phyloP scores from a whole-genome alignment of 1,284 basidiomycete genomes.

The Melanopsichium pennsylvanicum region DNA sequence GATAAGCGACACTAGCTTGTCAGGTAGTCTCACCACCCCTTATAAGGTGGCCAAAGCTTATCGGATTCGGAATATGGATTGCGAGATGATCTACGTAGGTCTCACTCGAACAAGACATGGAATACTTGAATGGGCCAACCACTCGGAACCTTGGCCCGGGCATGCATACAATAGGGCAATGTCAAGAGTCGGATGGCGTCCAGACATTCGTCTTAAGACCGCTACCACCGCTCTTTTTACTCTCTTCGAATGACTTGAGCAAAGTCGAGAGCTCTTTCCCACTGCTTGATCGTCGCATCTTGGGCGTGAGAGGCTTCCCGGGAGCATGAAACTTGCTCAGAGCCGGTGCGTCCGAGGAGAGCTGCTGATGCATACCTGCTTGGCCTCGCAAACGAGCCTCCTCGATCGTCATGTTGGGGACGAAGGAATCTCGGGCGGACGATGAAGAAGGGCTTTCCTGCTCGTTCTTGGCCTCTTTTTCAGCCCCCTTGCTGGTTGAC shows the following conservation, averaged over 20 bases:
- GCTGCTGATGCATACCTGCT: constrained; percentile 53
- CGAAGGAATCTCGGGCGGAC: constrained; percentile 7
- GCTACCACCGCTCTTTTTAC: constrained; percentile 29
- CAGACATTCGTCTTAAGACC: constrained; percentile 48
- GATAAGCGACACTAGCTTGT: too few species aligned
- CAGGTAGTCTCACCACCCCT: too few species aligned
- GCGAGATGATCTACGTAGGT: too few species aligned
- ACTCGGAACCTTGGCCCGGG: too few species aligned
- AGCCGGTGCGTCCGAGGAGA: constrained; percentile 44
- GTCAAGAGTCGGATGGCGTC: constrained; percentile 25
- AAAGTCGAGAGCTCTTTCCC: constrained; percentile 38
- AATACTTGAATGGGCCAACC: too few species aligned
- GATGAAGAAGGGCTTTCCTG: constrained; percentile 1
- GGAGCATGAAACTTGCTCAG: constrained; percentile 54
- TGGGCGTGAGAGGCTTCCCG: constrained; percentile 47
- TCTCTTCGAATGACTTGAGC: constrained; percentile 46
- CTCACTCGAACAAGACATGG: too few species aligned
- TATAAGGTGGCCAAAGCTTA: too few species aligned
- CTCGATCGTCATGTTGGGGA: constrained; percentile 53
- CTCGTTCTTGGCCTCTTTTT: constrained; percentile 11
- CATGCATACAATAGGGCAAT: too few species aligned
- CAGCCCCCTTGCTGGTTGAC: constrained; percentile 16
- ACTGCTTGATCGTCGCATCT: constrained; percentile 45
- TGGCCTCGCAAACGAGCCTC: constrained; percentile 50
- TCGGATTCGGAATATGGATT: too few species aligned